Percentiles rank a stretch among this genome's conserved stretches.
Evolutionary conservation across 305 asterid species (phyloP).

Genomic region (Fraxinus baroniana): DNA sequence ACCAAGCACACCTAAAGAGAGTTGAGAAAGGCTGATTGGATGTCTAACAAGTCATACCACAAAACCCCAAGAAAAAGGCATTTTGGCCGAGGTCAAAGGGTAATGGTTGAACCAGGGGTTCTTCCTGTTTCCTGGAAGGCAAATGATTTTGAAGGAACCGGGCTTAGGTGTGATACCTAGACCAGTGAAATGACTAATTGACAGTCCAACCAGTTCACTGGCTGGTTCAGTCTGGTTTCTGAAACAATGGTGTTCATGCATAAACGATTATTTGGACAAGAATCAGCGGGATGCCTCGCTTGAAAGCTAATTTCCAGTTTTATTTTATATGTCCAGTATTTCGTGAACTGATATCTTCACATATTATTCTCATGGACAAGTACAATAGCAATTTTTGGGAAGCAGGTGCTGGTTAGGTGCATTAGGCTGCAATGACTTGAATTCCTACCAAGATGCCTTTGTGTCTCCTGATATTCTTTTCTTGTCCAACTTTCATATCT

Average conservation of each 20-base stretch:
- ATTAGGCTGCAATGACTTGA: conserved; percentile 6
- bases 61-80: not conserved
- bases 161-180: not conserved
- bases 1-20: not conserved
- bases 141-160: not conserved
- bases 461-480: not conserved
- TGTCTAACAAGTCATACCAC: not conserved
- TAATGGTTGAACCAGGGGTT: not conserved
- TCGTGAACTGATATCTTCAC: not conserved
- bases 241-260: not conserved
- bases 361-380: not conserved
- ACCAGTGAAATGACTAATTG: not conserved
- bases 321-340: conserved; percentile 3
- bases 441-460: not conserved
- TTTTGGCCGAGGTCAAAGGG: not conserved
- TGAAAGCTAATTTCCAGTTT: not conserved
- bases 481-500: not conserved
- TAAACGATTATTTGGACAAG: not conserved
- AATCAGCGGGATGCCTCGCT: not conserved
- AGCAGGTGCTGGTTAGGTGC: conserved; percentile 14
- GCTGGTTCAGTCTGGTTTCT: not conserved
- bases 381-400: not conserved
- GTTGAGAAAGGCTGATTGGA: not conserved
- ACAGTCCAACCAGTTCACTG: not conserved
- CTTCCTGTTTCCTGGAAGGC: not conserved